Conservation (phyloP, 1,284 basidiomycete genomes). For the Trichosporon faecale region DNA sequence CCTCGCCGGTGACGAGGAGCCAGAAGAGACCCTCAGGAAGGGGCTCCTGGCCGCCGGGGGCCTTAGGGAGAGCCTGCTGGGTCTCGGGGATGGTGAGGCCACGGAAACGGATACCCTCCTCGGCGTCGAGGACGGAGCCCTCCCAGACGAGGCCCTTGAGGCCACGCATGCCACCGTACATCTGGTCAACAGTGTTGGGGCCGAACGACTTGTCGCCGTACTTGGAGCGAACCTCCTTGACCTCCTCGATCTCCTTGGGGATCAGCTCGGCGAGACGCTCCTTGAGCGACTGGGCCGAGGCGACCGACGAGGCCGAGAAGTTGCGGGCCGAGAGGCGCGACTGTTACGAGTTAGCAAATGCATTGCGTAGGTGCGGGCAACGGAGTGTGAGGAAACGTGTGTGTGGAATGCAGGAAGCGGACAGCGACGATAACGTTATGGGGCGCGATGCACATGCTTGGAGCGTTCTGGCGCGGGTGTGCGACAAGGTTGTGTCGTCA, state of each 20-base stretch:
- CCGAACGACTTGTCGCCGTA: conserved; percentile 90
- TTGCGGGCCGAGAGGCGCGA: conserved; percentile 41
- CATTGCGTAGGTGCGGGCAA: not conserved
- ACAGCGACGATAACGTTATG: not conserved
- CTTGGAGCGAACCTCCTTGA: conserved; percentile 74
- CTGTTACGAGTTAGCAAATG: not conserved
- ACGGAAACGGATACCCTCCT: conserved; percentile 95
- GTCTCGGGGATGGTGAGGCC: conserved; percentile 88
- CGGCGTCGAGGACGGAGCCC: conserved; percentile 87
- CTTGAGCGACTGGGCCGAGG: conserved; percentile 72
- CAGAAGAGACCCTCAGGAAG: conserved; percentile 94
- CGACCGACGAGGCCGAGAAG: conserved; percentile 60
- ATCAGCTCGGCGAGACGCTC: conserved; percentile 88
- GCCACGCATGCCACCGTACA: conserved; percentile 87
- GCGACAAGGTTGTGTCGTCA: not conserved
- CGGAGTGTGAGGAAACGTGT: not conserved
- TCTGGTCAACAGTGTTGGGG: conserved; percentile 83
- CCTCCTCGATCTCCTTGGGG: conserved; percentile 80
- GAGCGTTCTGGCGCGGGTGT: not conserved
- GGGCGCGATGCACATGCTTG: not conserved
- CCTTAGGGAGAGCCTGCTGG: conserved; percentile 79
- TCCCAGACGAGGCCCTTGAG: conserved; percentile 80
- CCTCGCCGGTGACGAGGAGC: conserved; percentile 88
- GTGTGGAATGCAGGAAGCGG: not conserved
- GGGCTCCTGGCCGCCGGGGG: conserved; percentile 82